Base-by-base conservation (phyloP, 2,329 filamentous ascomycete species). In the Claviceps monticola region DNA sequence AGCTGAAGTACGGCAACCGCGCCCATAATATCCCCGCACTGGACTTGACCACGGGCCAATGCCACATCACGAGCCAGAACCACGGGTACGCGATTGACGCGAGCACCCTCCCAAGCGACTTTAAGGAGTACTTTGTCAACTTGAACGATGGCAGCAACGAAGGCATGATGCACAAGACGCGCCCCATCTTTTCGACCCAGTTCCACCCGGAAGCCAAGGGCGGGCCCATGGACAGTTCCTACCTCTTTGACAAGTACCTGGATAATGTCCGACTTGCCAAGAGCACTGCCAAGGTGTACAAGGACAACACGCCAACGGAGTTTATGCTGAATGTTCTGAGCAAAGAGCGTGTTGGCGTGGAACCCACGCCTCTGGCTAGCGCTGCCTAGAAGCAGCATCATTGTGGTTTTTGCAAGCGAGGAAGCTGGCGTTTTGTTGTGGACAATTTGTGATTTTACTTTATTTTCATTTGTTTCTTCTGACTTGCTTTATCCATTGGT, bases 171-270 rank as follows among this genome's bases (percentile, higher is more conserved):
- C 93, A 98, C 79, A 89, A 86, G 72, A 86, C 86, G 53, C 87
- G 91, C 38, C 93, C 93, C 56, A 98, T 98, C 67, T 97, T 98
- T 79, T 91, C 87, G 57, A 95, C 90, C 23, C 93, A 98, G 71
- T 98, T 98, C 82, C 93, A 98, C 67, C 93, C 93, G 16, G 93
- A 98, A 73, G 93, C 93, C 60, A 95, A 95, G 77, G 93, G 93
- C 55, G 93, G 93, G 51, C 93, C 93, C 51, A 86, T 95, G 71
- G 93, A 98, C 74, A 94, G 88, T 57, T 83, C 88, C 2, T 97
- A 95, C 72, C 78, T 98, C 54, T 98, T 98, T 64, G 93, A 98
- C 71, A 88, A 88, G 74, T 98, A 97, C 73, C 74, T 97, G 46
- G 82, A 95, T 67, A 91, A 85, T 62, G 89, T 97, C 38, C 78